Conservation (phyloP, 2,329 filamentous ascomycete species). For the Plectosphaerella cucumerina region DNA sequence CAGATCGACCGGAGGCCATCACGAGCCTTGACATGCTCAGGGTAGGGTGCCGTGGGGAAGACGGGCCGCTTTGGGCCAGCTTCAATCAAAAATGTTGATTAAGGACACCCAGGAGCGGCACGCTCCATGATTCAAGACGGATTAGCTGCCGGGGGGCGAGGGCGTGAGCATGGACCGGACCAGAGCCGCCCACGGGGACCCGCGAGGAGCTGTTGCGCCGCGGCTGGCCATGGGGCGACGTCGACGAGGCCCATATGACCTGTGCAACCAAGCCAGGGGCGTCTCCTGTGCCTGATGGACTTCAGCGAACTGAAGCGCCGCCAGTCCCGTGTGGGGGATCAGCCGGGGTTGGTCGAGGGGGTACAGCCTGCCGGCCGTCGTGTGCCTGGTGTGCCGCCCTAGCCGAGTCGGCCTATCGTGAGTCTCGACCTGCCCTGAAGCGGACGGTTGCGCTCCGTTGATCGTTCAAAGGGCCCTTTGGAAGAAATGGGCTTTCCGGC, state of each 20-base stretch:
- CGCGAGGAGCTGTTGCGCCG: too few species aligned
- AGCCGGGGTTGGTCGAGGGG: too few species aligned
- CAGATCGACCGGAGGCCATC: too few species aligned
- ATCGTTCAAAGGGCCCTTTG: neutral
- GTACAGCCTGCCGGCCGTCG: neutral
- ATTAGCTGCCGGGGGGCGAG: neutral
- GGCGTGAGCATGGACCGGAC: too few species aligned
- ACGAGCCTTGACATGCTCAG: too few species aligned
- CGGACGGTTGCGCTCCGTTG: neutral
- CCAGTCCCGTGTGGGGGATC: too few species aligned
- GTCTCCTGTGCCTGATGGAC: neutral
- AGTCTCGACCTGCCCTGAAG: neutral
- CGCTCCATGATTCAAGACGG: neutral
- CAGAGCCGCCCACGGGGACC: too few species aligned
- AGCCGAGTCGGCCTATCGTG: neutral
- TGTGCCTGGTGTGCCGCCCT: neutral
- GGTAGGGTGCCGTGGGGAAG: too few species aligned
- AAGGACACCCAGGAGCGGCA: neutral
- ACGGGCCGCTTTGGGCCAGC: neutral
- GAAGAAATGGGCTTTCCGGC: too few species aligned
- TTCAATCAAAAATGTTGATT: neutral
- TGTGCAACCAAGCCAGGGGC: neutral
- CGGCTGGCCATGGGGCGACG: too few species aligned
- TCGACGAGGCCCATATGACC: neutral
- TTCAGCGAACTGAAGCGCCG: neutral